A percentile compares a stretch with the other conserved stretches of the same genome.
Conservation (phyloP, 179 eudicot species). For the Heliamphora pulchella region DNA sequence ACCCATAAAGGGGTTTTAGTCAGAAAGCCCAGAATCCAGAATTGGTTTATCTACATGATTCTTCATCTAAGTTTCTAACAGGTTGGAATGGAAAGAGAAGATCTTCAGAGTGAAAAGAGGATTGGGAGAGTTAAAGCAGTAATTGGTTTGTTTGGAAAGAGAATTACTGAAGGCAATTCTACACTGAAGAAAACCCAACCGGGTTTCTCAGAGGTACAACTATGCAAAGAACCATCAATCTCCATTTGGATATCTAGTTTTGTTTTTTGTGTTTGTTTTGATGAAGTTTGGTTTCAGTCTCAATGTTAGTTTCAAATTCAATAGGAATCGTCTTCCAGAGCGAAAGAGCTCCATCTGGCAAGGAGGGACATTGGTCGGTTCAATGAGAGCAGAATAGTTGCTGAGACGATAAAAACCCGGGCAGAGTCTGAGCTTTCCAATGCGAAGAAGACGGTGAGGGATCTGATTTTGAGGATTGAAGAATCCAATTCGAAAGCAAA, state of each 20-base stretch:
- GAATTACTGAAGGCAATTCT: conserved; percentile 17
- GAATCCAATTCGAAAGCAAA: conserved; percentile 40
- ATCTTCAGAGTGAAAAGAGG: conserved; percentile 12
- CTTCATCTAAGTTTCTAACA: not conserved
- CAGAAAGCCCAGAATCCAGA: too few relatives aligned
- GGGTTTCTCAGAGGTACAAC: conserved; percentile 4
- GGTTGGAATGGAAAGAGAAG: conserved; percentile 26
- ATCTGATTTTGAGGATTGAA: conserved; percentile 44
- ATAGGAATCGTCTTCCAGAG: conserved; percentile 47
- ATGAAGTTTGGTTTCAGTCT: not conserved
- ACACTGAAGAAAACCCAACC: conserved; percentile 19
- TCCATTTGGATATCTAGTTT: too few relatives aligned
- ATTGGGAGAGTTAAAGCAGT: conserved; percentile 42
- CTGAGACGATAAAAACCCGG: conserved; percentile 37
- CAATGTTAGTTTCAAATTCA: not conserved
- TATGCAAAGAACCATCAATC: not conserved
- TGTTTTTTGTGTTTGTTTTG: not conserved
- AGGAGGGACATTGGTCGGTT: conserved; percentile 36
- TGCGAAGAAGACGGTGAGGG: conserved; percentile 51
- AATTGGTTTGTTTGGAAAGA: conserved; percentile 36
- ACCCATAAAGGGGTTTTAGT: not conserved
- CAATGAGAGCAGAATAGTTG: conserved; percentile 30
- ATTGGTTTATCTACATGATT: not conserved
- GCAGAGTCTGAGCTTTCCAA: conserved; percentile 50
- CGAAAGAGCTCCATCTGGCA: conserved; percentile 50